Evolutionary conservation across 2,329 filamentous ascomycete genomes (phyloP).

Genomic region (Penicillium sp.): DNA sequence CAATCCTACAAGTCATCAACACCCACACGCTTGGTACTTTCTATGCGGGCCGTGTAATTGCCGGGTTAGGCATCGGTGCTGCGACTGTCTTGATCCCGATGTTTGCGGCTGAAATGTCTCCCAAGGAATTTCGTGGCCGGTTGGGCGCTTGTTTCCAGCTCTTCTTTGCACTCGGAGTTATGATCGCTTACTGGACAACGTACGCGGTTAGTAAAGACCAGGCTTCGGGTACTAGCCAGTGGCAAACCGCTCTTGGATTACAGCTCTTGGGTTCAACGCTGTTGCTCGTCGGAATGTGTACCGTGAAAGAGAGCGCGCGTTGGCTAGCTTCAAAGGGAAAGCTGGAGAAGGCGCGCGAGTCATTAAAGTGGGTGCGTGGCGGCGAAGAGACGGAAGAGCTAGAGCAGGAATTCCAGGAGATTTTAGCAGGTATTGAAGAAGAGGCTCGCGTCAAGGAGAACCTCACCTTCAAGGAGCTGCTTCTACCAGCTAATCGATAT

Average conservation of each 20-base stretch:
- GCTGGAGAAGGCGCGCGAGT: constrained; percentile 49
- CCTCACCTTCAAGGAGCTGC: constrained; percentile 49
- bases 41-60: constrained; percentile 49
- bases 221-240: constrained; percentile 43
- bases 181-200: constrained; percentile 49
- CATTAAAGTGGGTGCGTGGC: constrained; percentile 55
- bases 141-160: constrained; percentile 40
- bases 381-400: constrained; percentile 42
- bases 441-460: constrained; percentile 49
- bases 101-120: constrained; percentile 44
- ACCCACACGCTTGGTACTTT: constrained; percentile 45
- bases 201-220: constrained; percentile 49
- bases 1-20: constrained; percentile 50
- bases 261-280: constrained; percentile 52
- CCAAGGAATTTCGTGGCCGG: constrained; percentile 31
- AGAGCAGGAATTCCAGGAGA: constrained; percentile 38
- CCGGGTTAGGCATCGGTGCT: constrained; percentile 49
- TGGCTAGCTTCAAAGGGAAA: constrained; percentile 51
- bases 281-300: constrained; percentile 51
- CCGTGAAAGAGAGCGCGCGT: constrained; percentile 50
- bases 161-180: constrained; percentile 41
- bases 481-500: constrained; percentile 50
- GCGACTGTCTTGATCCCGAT: constrained; percentile 45
- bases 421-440: constrained; percentile 49
- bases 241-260: constrained; percentile 52